Base-by-base conservation (phyloP, 345 rosid species). In the rapeseed (Brassica napus) region DNA sequence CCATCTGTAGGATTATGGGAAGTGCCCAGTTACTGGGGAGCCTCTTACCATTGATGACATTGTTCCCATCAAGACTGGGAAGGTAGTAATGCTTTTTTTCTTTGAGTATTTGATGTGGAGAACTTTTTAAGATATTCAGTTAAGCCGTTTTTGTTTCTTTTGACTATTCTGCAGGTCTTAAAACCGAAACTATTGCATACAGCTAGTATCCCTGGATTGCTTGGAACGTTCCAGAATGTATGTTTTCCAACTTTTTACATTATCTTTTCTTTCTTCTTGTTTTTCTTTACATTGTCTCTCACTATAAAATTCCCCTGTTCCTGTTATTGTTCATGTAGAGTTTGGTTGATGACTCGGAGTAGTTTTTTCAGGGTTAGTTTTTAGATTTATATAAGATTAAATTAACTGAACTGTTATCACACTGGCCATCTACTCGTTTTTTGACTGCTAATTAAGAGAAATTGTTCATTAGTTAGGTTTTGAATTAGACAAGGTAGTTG, bases 181-280 rank as follows among this genome's bases (percentile, higher is more conserved):
- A 93, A 88, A 86, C 99, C 97, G 5, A 90, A 96, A 82, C 83
- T 94, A 5, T 79, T 91, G 76, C 89, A 91, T 77, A 88, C 96
- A 18, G 99, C 98, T 73, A 95, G 99, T 80, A 90, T 95, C 75
- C 99, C 99, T 67, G 99, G 99, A 82, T 86, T 95, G 90, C 97
- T 93, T 0, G 97, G 96, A 74, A 91, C 94, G 84, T 95, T 95
- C 79, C 99, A 95, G 76, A 95, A 88, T 82, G 98, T 93, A 6
- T 52, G 58, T 44, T 61, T 68, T 59, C n/a, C 35, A 60, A 26
- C 18, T 60, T 52, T 54, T 60, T 16, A n/a, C 12, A 59, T 49
- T 68, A 47, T 47, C 21, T 47, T 62, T 34, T 58, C 39, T 52
- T 26, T 61, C 16, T 67, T 18, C 65, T 34, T 61, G 4, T 65